phyloP scores from a whole-genome alignment of 1,284 basidiomycete species.

The Ceratobasidium sp. region DNA sequence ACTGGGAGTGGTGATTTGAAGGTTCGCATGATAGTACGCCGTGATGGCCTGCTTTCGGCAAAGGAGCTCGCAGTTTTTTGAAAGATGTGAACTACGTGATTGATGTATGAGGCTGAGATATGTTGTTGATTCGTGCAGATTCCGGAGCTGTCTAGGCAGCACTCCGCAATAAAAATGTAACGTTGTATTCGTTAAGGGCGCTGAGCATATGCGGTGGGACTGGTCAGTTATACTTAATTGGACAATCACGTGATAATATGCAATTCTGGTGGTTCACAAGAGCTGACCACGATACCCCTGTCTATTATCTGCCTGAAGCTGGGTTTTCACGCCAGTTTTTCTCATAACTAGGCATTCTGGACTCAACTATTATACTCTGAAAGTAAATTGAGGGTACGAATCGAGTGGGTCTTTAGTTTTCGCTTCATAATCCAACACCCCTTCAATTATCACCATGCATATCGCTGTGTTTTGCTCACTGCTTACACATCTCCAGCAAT shows the following conservation, averaged over 20 bases:
- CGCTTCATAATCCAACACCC: background rate
- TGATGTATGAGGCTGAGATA: slow-evolving; percentile 28
- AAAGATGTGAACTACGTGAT: slow-evolving; percentile 60
- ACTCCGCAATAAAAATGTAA: background rate
- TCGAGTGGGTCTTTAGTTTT: background rate
- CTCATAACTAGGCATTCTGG: background rate
- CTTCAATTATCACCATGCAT: too few relatives aligned
- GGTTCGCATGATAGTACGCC: slow-evolving; percentile 1
- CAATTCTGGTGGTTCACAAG: background rate
- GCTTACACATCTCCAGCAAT: background rate
- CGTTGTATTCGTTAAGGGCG: too few relatives aligned
- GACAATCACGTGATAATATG: slow-evolving; percentile 20
- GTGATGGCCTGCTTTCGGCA: background rate
- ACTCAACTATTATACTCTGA: background rate
- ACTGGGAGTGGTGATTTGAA: slow-evolving; percentile 16
- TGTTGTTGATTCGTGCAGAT: background rate
- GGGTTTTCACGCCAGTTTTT: background rate
- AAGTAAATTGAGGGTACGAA: background rate
- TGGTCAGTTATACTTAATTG: too few relatives aligned
- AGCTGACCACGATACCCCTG: background rate
- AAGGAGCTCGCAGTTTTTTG: background rate
- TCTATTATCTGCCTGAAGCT: background rate
- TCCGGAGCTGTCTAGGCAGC: background rate
- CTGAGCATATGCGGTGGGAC: too few relatives aligned
- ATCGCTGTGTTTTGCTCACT: background rate